Base-by-base conservation (phyloP, 148 eudicot species). In the Cornus controversa region DNA sequence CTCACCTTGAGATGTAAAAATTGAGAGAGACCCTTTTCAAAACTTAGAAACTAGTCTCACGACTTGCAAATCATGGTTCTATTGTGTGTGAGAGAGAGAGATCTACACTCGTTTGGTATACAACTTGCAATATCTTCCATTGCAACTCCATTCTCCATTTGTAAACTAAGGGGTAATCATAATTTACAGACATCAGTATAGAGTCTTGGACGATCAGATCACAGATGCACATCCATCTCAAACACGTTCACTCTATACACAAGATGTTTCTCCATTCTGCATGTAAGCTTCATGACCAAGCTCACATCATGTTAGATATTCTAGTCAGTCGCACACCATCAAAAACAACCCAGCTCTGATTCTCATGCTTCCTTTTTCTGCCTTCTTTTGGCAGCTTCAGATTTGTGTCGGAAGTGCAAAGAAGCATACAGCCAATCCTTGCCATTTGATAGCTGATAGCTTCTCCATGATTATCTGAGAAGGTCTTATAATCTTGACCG, bases 401-500 rank as follows among this genome's bases (percentile, higher is more conserved):
- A 50, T 2, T 4, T 13, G 0, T 50, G 15, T 50, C 18, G 18
- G 14, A 50, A 50, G 57, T 50, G 57, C 57, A 3, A 16, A 50
- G 57, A 50, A 50, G 20, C 57, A 11, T 50, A 16, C 2, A 50
- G 7, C 20, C 57, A 65, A 22, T 9, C 40, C 40, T 36, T 26
- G 16, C 47, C 27, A 62, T 9, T 4, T 54, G 75, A 63, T 18
- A 42, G 1, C 45, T 40, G 7, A 40, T 7, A 40, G 62, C 24
- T 70, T 63, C 54, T 13, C 62, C 6, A 5, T 24, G 40, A 27
- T 50, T 45, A 58, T 36, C 20, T 11, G 18, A 66, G 26, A 29
- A 71, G 29, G 66, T 73, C 75, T 80, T 71, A 85, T 75, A 85
- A 85, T 64, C 82, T 77, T 23, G 88, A 80, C 24, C 83, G 82